These are phyloP conservation scores for Dianthus caryophyllus DNA, from an alignment of 148 eudicot genomes.

Conservation along the genomic window DNA sequence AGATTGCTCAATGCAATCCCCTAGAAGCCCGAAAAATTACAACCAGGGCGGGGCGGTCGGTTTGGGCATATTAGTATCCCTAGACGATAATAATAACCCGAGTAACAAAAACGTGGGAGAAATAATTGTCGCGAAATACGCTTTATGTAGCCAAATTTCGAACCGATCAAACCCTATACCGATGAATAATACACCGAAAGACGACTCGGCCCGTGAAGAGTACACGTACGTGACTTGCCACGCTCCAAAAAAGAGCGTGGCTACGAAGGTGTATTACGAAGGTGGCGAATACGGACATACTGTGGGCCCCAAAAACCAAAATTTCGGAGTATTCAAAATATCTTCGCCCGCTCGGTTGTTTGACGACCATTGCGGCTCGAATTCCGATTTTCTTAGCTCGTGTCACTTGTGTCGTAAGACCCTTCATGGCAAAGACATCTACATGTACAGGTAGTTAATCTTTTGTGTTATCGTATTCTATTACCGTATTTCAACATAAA, in stretches of 20 bases:
- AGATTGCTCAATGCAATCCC: constrained; percentile 36
- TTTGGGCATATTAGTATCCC: constrained; percentile 65
- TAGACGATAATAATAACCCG: constrained; percentile 30
- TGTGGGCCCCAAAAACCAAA: constrained; percentile 10
- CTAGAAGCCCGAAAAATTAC: constrained; percentile 35
- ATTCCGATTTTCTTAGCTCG: constrained; percentile 54
- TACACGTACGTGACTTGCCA: constrained; percentile 60
- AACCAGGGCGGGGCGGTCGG: constrained; percentile 59
- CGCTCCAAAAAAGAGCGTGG: constrained; percentile 35
- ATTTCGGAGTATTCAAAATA: constrained; percentile 33
- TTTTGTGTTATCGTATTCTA: too few species aligned
- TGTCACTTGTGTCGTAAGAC: constrained; percentile 58
- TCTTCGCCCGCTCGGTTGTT: constrained; percentile 29
- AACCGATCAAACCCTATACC: constrained; percentile 39
- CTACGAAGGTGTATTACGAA: constrained; percentile 52
- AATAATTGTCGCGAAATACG: constrained; percentile 29
- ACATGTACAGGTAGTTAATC: constrained; percentile 70
- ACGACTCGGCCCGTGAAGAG: constrained; percentile 37
- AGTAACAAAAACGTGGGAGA: constrained; percentile 10
- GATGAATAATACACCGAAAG: constrained; percentile 21
- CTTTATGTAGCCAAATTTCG: constrained; percentile 28
- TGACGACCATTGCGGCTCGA: constrained; percentile 6
- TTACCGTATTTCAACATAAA: too few species aligned
- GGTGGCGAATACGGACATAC: constrained; percentile 22
- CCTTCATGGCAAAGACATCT: constrained; percentile 77